Base-by-base conservation (phyloP, 179 eudicot species). In the Drosera spatulata region DNA sequence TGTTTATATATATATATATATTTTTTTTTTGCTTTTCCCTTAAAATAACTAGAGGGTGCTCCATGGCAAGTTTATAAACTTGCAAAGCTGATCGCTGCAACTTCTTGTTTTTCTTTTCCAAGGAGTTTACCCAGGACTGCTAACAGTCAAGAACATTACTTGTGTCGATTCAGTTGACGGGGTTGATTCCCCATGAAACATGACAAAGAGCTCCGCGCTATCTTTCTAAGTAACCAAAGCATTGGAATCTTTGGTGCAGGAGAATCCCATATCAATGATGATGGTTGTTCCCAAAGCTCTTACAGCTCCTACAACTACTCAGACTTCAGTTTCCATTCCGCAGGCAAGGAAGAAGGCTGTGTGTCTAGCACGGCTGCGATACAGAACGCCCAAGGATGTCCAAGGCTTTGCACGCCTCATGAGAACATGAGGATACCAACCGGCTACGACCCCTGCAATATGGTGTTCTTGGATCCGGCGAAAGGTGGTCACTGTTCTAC, bases 271-370 rank as follows among this genome's bases (percentile, higher is more conserved):
- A 63, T 48, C 33, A 62, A 10, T 41, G 90, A 83, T 33, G 97
- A 85, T 75, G 75, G 73, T 39, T 73, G 71, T 67, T 91, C 96
- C n/a, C 86, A 82, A 55, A 75, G 79, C 76, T 85, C 97, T 8
- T 74, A 55, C 46, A 69, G 69, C 56, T 80, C 79, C 5, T 70
- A 61, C 65, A 68, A 66, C 65, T 79, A 72, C 73, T 86, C 88
- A 33, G 75, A 79, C 62, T 54, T 70, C 10, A 73, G 60, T 49
- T 80, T 72, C 53, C 33, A 22, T 22, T 59, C 56, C 60, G 64
- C 66, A 2, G 71, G 33, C 22, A 71, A 80, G 10, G 75, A 77
- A 39, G 62, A 62, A 40, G 71, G 60, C 46, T 69, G 55, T 53
- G 61, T 50, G 22, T 67, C 55, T 39, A 15, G 6, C 37, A 38